Evolutionary conservation across 1,284 basidiomycete genomes (phyloP).

Genomic region (Mycena citricolor): DNA sequence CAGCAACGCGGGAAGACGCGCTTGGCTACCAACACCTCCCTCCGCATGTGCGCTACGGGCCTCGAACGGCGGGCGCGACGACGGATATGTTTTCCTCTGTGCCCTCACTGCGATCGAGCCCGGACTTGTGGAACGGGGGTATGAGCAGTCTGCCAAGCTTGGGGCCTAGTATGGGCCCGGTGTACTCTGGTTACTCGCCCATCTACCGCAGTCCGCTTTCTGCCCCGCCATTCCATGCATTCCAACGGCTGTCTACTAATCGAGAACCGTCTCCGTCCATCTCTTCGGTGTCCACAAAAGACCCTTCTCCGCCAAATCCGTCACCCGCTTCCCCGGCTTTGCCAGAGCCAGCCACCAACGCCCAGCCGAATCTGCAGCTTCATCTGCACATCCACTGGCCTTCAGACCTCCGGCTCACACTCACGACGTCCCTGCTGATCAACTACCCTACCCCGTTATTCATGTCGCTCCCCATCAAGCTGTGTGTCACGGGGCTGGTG

Average conservation of each 20-base stretch:
- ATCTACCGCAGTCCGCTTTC: slow-evolving; percentile 41
- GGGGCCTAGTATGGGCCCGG: no score
- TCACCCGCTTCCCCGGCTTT: slow-evolving; percentile 22
- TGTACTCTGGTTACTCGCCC: slow-evolving; percentile 32
- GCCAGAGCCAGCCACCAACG: slow-evolving; percentile 30
- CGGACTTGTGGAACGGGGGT: slow-evolving; percentile 48
- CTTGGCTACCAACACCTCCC: slow-evolving; percentile 67
- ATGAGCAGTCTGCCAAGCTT: slow-evolving; percentile 36
- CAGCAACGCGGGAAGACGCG: slow-evolving; percentile 56
- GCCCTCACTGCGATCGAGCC: slow-evolving; percentile 45
- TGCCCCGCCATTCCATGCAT: slow-evolving; percentile 30
- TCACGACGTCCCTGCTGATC: slow-evolving; percentile 92
- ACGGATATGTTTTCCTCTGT: slow-evolving; percentile 60
- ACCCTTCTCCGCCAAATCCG: slow-evolving; percentile 10
- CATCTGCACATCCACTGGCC: slow-evolving; percentile 76
- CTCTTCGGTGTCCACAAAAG: slow-evolving; percentile 10
- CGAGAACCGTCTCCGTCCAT: slow-evolving; percentile 19
- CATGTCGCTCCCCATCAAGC: slow-evolving; percentile 93
- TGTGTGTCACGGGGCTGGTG: slow-evolving; percentile 85
- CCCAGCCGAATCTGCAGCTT: slow-evolving; percentile 70
- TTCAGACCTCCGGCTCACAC: slow-evolving; percentile 76
- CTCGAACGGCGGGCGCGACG: slow-evolving; percentile 48
- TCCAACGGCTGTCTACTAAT: no score
- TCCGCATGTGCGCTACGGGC: slow-evolving; percentile 69
- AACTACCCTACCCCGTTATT: slow-evolving; percentile 95